Percentiles rank a stretch among this genome's conserved stretches.
Evolutionary conservation across 305 asterid species (phyloP).

Genomic region (Fraxinus floribunda): DNA sequence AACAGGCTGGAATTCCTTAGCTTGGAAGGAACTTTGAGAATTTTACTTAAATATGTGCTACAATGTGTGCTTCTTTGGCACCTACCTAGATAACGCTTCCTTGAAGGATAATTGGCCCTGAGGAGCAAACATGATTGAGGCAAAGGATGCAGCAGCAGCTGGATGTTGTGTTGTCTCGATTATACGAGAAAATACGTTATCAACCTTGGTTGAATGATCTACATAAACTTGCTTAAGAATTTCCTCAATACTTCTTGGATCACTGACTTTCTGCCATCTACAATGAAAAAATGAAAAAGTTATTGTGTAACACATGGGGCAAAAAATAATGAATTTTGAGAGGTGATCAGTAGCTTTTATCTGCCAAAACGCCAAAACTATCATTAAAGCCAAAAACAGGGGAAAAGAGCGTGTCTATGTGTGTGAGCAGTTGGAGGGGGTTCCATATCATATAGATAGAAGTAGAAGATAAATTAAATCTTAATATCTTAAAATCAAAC

Average conservation of each 20-base stretch:
- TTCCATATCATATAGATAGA: neutral
- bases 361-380: neutral
- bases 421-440: neutral
- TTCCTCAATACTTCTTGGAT: slow-evolving; percentile 72
- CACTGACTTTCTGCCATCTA: slow-evolving; percentile 91
- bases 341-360: neutral
- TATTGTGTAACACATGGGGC: neutral
- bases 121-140: slow-evolving; percentile 90
- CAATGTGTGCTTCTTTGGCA: neutral
- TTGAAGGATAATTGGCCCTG: slow-evolving; percentile 59
- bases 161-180: slow-evolving; percentile 78
- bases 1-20: neutral
- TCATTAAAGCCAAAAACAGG: neutral
- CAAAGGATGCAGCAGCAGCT: slow-evolving; percentile 89
- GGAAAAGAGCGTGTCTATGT: neutral
- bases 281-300: slow-evolving; percentile 3
- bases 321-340: neutral
- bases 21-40: neutral
- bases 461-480: neutral
- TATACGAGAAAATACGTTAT: slow-evolving; percentile 67
- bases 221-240: slow-evolving; percentile 82
- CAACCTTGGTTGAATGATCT: slow-evolving; percentile 73
- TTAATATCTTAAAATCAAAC: neutral
- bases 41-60: neutral
- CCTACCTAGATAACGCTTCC: slow-evolving; percentile 67